Conservation (phyloP, 768 basidiomycete genomes). For the Tephrocybe sp. region DNA sequence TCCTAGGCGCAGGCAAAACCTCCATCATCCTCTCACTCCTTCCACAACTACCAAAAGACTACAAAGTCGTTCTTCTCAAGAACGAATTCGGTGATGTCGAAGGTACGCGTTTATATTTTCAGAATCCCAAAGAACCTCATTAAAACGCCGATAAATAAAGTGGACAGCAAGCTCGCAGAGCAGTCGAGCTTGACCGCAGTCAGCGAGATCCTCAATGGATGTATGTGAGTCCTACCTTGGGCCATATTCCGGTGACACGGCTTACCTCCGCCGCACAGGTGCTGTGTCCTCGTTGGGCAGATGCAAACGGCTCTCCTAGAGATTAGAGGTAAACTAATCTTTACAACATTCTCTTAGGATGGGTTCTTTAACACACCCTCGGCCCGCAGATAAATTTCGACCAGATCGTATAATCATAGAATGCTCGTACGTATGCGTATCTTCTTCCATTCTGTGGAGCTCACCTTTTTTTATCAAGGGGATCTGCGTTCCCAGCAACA, state of each 20-base stretch:
- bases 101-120: constrained; percentile 45
- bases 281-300: constrained; percentile 91
- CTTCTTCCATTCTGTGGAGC: background rate
- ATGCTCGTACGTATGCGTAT: constrained; percentile 74
- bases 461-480: constrained; percentile 41
- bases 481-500: constrained; percentile 94
- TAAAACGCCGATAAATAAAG: constrained; percentile 32
- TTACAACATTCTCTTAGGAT: background rate
- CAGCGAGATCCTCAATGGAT: constrained; percentile 94
- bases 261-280: constrained; percentile 43
- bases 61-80: constrained; percentile 88
- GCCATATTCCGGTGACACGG: background rate
- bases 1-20: constrained; percentile 81
- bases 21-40: constrained; percentile 81
- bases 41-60: constrained; percentile 77
- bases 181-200: constrained; percentile 84
- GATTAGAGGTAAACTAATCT: constrained; percentile 58
- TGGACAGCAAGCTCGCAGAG: constrained; percentile 87
- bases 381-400: constrained; percentile 61
- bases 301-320: constrained; percentile 90
- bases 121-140: background rate
- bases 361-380: background rate
- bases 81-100: constrained; percentile 96
- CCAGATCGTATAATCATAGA: constrained; percentile 95
- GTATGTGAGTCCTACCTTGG: constrained; percentile 59